Evolutionary conservation across 257 asterid species (phyloP).

Genomic region (Agastache rugosa): DNA sequence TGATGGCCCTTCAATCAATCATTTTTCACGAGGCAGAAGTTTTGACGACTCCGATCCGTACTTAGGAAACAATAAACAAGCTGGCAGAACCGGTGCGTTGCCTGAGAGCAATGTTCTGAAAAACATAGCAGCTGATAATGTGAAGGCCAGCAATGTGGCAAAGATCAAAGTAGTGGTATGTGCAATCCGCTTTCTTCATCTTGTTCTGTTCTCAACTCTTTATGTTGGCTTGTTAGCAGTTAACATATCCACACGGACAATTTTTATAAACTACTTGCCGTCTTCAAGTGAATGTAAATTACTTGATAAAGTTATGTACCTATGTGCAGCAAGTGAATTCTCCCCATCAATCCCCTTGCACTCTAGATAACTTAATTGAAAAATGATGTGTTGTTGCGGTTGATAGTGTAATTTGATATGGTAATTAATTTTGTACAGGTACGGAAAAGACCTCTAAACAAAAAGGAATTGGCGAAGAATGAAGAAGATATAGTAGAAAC

Average conservation of each 20-base stretch:
- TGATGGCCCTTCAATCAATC: constrained; percentile 69
- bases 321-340: not conserved
- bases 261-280: not conserved
- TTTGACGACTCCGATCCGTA: constrained; percentile 72
- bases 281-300: too few relatives aligned
- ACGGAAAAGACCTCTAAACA: constrained; percentile 90
- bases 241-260: not conserved
- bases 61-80: constrained; percentile 69
- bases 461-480: constrained; percentile 84
- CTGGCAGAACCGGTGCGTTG: constrained; percentile 63
- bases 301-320: not conserved
- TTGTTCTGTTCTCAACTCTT: constrained; percentile 20
- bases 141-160: constrained; percentile 87
- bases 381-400: not conserved
- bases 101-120: constrained; percentile 71
- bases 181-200: constrained; percentile 21
- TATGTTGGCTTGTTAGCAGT: constrained; percentile 18
- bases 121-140: constrained; percentile 78
- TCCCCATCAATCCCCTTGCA: not conserved
- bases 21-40: constrained; percentile 72
- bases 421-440: constrained; percentile 58
- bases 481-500: constrained; percentile 91
- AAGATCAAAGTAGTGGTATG: constrained; percentile 97
- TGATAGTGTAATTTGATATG: constrained; percentile 32
- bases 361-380: not conserved